Evolutionary conservation across 1,139 yeast species (phyloP), one percentile per base, ranked within the genome.

Genomic region (Saccharomycopsis phalli): DNA sequence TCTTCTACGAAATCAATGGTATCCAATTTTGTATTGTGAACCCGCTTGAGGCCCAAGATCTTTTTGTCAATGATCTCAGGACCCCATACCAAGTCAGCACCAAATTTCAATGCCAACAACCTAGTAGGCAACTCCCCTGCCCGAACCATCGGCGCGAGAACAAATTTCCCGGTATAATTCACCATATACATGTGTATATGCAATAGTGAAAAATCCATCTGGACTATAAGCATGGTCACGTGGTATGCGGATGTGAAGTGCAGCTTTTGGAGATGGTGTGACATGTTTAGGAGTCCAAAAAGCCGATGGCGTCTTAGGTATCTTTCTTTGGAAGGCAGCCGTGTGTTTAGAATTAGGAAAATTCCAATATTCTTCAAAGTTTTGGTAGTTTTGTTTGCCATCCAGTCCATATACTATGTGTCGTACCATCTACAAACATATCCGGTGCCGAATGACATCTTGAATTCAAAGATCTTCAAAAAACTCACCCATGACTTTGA

Each of bases 81-180:
- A 10, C 75, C 63, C 97, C 98, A 91, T 3, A 91, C 97, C 41
- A 91, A 64, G 56, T 88, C 97, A 0, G 95, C 95, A 1, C 96
- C 96, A 56, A 84, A 69, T 49, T 71, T 72, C 25, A 91, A 65
- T 0, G 95, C 77, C 51, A 88, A 58, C 8, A 88, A 65, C 40
- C 98, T 67, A 11, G 88, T 79, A 6, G 98, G 97, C 14, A 91
- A 71, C 61, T 91, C 98, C 11, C 97, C 94, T 35, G 91, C 82
- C 34, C 98, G 69, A 42, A 91, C 95, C 97, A 88, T 88, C 1
- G 97, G 97, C 0, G 97, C 97, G 35, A 88, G 69, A 20, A 81
- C 94, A 43, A 87, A 61, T 53, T 83, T 83, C 1, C 94, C 91
- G 26, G 70, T 62, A 54, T 71, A 76, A 33, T 66, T 69, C 2